phyloP scores from a whole-genome alignment of 1,284 basidiomycete genomes.

The Athelia psychrophila region DNA sequence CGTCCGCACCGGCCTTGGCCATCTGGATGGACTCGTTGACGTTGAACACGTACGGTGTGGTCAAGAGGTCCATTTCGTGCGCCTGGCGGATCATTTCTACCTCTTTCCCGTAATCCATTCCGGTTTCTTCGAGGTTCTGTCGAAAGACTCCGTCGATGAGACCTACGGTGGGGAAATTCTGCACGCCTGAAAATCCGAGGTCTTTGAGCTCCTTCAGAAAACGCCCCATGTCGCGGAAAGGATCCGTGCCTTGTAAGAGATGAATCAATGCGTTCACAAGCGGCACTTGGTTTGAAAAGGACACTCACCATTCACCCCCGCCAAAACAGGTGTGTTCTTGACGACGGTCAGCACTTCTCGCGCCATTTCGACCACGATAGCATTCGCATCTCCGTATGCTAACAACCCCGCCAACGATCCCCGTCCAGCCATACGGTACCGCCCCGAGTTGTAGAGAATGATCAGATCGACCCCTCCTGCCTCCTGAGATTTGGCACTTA shows the following conservation, averaged over 20 bases:
- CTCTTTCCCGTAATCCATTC: constrained; percentile 26
- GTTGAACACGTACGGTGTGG: constrained; percentile 26
- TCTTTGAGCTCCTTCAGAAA: constrained; percentile 21
- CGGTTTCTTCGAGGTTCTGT: constrained; percentile 27
- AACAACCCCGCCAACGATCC: constrained; percentile 22
- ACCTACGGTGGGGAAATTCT: constrained; percentile 27
- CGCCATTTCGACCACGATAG: constrained; percentile 26
- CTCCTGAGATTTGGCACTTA: constrained; percentile 26
- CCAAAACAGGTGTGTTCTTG: constrained; percentile 22
- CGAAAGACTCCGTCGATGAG: constrained; percentile 27
- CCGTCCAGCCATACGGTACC: constrained; percentile 25
- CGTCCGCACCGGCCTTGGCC: constrained; percentile 21
- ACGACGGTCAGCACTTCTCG: constrained; percentile 24
- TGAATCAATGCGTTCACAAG: too few relatives aligned
- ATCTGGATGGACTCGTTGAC: constrained; percentile 21
- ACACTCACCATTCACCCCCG: constrained; percentile 19
- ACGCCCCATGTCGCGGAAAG: constrained; percentile 24
- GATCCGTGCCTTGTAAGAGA: constrained; percentile 14
- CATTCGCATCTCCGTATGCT: constrained; percentile 29
- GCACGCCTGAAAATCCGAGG: constrained; percentile 24
- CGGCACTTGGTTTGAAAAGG: neutral
- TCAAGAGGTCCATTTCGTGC: constrained; percentile 21
- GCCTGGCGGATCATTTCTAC: constrained; percentile 28
- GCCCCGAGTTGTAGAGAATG: constrained; percentile 28
- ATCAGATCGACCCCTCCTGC: constrained; percentile 22